Conservation (phyloP, 805 yeast species). For the Saccharomyces eubayanus region DNA sequence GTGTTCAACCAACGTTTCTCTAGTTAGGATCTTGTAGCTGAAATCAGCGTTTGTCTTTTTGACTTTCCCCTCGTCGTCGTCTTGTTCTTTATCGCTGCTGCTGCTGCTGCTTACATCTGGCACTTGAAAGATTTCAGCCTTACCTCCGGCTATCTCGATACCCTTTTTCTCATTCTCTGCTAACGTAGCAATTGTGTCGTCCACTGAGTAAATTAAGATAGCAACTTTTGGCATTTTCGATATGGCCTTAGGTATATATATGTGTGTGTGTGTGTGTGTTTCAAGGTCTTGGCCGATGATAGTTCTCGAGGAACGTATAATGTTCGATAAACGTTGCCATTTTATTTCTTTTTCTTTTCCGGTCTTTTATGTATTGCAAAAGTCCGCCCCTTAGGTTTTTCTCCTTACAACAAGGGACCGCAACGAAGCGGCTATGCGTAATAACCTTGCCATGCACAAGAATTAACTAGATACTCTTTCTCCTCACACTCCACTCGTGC, state of each 20-base stretch:
- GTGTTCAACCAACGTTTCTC: conserved; percentile 49
- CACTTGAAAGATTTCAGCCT: conserved; percentile 67
- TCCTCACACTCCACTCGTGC: not conserved
- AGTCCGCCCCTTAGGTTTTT: not conserved
- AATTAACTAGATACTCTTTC: not conserved
- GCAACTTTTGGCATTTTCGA: conserved; percentile 42
- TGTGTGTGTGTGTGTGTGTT: too few relatives aligned
- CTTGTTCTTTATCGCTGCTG: conserved; percentile 30
- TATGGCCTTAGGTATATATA: not conserved
- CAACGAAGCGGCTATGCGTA: not conserved
- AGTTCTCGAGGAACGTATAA: not conserved
- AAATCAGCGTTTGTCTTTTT: conserved; percentile 14
- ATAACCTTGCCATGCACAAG: not conserved
- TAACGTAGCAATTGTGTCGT: conserved; percentile 64
- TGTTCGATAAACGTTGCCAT: not conserved
- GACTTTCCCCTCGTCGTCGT: conserved; percentile 49
- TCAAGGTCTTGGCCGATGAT: not conserved
- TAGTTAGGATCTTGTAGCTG: conserved; percentile 50
- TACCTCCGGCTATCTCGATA: conserved; percentile 58
- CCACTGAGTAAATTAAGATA: conserved; percentile 70
- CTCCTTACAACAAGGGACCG: not conserved
- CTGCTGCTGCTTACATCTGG: conserved; percentile 63
- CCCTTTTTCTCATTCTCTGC: conserved; percentile 67
- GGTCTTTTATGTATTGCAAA: not conserved
- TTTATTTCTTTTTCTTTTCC: not conserved